Evolutionary conservation across 352 stramenopile genomes (phyloP), one percentile per base, ranked within the genome.

Genomic region (Phytophthora hybrid): DNA sequence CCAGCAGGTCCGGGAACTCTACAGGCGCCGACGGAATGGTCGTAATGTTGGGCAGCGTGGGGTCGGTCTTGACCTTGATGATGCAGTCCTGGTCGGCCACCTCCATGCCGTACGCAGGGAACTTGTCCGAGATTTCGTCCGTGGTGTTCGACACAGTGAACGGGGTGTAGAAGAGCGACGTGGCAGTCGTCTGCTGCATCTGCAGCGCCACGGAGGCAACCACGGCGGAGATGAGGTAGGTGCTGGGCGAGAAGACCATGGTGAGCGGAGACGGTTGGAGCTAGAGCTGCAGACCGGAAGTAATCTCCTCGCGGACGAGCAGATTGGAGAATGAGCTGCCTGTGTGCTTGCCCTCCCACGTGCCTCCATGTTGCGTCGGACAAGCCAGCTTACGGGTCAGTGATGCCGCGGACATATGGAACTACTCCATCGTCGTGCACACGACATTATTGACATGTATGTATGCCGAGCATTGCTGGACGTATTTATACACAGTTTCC

Each of bases 211-310:
- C 64, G 41, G 52, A 13, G 21, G 55, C 65, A 1, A 81, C 31
- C 26, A 63, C 74, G 19, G 74, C 70, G 14, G 74, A 60, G 56
- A 81, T 39, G 29, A 81, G 74, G 54, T 76, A 81, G 6, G 57
- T 62, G 61, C 60, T 49, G 21, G 74, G 70, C 26, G 69, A 70
- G 61, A 69, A 76, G 16, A 80, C 74, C 74, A 78, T 80, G 16
- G 32, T 19, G 60, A 66, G 64, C 55, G 57, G 16, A 10, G 46
- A 26, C 46, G 46, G 46, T n/a, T n/a, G 39, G 6, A 47, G 16
- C 39, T 47, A 47, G 39, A 47, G 39, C 39, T 47, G 39, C 39
- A 47, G 55, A 74, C 67, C 67, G 61, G 53, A 41, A 46, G 59
- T 75, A 75, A 75, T 75, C 62, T 70, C 63, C 68, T 75, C 68